Conservation (phyloP, 345 rosid genomes). For the Eutrema yunnanense region DNA sequence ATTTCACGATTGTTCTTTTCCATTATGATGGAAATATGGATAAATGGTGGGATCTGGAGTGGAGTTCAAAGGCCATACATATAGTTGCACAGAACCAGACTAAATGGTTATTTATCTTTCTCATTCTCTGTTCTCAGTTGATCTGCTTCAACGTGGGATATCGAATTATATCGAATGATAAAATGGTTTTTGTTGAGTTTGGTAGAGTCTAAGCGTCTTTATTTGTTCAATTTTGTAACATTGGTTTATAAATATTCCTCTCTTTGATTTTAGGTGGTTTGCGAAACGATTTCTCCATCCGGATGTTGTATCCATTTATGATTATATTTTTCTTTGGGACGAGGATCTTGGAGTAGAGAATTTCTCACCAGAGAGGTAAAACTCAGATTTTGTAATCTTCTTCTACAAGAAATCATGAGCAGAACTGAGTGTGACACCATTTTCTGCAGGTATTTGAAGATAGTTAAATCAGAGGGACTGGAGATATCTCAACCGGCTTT, state of each 20-base stretch:
- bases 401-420: not conserved
- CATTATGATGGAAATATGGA: conserved; percentile 89
- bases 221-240: not conserved
- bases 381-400: not conserved
- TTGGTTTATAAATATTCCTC: not conserved
- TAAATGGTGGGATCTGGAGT: conserved; percentile 76
- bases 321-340: conserved; percentile 95
- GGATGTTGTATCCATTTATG: conserved; percentile 71
- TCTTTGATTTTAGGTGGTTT: conserved; percentile 69
- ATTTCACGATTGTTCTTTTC: conserved; percentile 83
- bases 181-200: not conserved
- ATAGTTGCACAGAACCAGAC: conserved; percentile 93
- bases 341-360: conserved; percentile 90
- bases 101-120: conserved; percentile 55
- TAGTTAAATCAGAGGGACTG: conserved; percentile 72
- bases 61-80: conserved; percentile 79
- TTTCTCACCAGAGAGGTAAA: conserved; percentile 73
- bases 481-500: conserved; percentile 99
- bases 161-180: not conserved
- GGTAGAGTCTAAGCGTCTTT: not conserved
- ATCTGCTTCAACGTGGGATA: not conserved
- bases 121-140: not conserved
- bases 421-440: not conserved
- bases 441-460: conserved; percentile 56
- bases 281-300: conserved; percentile 98